phyloP scores from a whole-genome alignment of 2,329 filamentous ascomycete genomes.

The Simplicillium aogashimaense region DNA sequence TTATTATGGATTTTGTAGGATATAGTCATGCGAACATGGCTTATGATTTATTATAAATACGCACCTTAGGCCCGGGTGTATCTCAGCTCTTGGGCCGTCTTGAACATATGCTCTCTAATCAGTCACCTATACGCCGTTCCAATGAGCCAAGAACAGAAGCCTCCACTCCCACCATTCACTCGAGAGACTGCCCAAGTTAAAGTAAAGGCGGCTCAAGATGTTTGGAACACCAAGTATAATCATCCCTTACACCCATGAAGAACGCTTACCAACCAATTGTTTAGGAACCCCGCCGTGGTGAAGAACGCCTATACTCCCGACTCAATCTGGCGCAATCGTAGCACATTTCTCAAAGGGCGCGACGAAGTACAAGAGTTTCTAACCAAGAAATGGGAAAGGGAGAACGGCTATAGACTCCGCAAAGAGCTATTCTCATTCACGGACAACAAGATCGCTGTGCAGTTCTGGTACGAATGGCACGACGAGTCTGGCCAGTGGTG shows the following conservation, averaged over 20 bases:
- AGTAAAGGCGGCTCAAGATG: slow-evolving; percentile 74
- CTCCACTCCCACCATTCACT: slow-evolving; percentile 62
- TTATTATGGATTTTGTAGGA: too few relatives aligned
- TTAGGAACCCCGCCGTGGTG: slow-evolving; percentile 53
- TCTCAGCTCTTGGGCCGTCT: too few relatives aligned
- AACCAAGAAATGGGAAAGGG: slow-evolving; percentile 62
- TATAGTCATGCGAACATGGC: too few relatives aligned
- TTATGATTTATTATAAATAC: too few relatives aligned
- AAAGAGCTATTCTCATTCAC: slow-evolving; percentile 78
- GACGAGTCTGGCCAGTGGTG: slow-evolving; percentile 68
- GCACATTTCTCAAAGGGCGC: slow-evolving; percentile 58
- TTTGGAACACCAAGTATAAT: slow-evolving; percentile 67
- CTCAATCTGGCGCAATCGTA: slow-evolving; percentile 73
- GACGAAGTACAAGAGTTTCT: slow-evolving; percentile 60
- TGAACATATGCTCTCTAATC: too few relatives aligned
- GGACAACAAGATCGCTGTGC: slow-evolving; percentile 70
- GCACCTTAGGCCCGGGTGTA: too few relatives aligned
- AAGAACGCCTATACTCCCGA: slow-evolving; percentile 66
- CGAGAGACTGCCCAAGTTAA: slow-evolving; percentile 60
- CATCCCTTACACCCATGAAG: not conserved
- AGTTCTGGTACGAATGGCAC: slow-evolving; percentile 84
- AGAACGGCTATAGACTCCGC: slow-evolving; percentile 62
- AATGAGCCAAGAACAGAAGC: slow-evolving; percentile 3
- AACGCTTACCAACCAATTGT: too few relatives aligned
- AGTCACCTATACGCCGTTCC: too few relatives aligned